These are phyloP conservation scores for Hypoxylon trugodes DNA, from an alignment of 495 filamentous ascomycete genomes.

Conservation along the genomic window DNA sequence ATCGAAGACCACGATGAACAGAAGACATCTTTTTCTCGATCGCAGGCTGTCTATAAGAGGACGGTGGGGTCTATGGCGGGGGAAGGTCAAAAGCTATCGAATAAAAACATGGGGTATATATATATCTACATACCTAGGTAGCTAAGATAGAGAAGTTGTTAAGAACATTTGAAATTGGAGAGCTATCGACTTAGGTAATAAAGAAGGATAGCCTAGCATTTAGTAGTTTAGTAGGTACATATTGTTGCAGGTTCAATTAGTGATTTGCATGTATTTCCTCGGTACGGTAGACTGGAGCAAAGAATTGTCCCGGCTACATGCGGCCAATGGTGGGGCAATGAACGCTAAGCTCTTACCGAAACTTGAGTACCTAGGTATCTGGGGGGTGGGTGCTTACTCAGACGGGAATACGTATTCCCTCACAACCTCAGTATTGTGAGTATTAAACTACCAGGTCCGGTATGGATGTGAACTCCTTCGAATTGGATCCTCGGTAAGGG, in stretches of 20 bases:
- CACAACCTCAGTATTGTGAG: no score
- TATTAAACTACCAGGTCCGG: no score
- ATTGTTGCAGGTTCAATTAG: no score
- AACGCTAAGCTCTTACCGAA: conserved; percentile 8
- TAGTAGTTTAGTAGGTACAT: no score
- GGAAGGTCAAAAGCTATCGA: neutral
- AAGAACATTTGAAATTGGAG: neutral
- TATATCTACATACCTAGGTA: neutral
- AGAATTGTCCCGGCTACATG: conserved; percentile 23
- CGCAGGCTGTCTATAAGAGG: conserved; percentile 3
- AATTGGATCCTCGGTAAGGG: no score
- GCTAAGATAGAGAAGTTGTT: no score
- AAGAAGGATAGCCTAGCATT: no score
- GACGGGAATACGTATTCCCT: no score
- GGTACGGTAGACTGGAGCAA: conserved; percentile 21
- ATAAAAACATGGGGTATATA: neutral
- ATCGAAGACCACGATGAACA: conserved; percentile 44
- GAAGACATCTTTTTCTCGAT: conserved; percentile 41
- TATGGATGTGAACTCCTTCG: no score
- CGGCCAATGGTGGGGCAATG: conserved; percentile 35
- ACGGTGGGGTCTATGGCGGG: conserved; percentile 20
- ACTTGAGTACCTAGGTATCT: neutral
- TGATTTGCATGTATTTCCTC: conserved; percentile 21
- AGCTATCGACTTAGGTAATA: no score
- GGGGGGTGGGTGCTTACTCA: no score